Percentiles rank a stretch among this genome's conserved stretches.
These are phyloP conservation scores for Colletotrichum lindemuthianum DNA, from an alignment of 2,329 filamentous ascomycete species.

Conservation along the genomic window DNA sequence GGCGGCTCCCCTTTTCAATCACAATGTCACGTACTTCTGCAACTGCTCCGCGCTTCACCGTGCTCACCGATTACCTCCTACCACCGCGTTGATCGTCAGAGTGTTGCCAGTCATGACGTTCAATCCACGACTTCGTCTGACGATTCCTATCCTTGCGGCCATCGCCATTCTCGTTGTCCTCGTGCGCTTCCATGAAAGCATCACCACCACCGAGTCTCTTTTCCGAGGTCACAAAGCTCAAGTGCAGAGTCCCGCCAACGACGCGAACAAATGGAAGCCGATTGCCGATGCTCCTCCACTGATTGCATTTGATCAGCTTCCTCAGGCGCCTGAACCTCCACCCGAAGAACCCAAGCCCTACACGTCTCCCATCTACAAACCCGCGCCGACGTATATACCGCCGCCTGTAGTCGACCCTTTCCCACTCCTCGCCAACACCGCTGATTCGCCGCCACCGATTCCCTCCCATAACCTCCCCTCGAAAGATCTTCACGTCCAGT, in stretches of 20 bases:
- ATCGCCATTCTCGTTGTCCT: slow-evolving; percentile 30
- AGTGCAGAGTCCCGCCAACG: too few species aligned
- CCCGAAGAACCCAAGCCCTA: slow-evolving; percentile 29
- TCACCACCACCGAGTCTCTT: slow-evolving; percentile 11
- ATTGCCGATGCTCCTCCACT: too few species aligned
- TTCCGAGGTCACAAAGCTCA: slow-evolving; percentile 8
- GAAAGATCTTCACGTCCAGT: slow-evolving; percentile 49
- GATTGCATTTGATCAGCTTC: too few species aligned
- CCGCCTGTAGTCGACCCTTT: slow-evolving; percentile 55
- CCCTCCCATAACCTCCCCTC: slow-evolving; percentile 56
- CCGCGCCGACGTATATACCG: slow-evolving; percentile 45
- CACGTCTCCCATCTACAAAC: slow-evolving; percentile 42
- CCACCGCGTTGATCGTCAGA: too few species aligned
- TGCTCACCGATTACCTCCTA: too few species aligned
- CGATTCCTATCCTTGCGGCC: slow-evolving; percentile 19
- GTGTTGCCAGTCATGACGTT: neutral
- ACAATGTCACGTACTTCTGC: too few species aligned
- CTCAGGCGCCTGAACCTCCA: neutral
- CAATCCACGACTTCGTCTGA: slow-evolving; percentile 20
- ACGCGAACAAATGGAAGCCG: too few species aligned
- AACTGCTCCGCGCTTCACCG: too few species aligned
- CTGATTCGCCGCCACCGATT: slow-evolving; percentile 50
- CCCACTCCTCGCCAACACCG: slow-evolving; percentile 46
- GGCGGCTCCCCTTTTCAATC: too few species aligned
- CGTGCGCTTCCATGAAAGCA: slow-evolving; percentile 26